Base-by-base conservation (phyloP, 805 yeast genomes). In the Wickerhamiella shivajii region DNA sequence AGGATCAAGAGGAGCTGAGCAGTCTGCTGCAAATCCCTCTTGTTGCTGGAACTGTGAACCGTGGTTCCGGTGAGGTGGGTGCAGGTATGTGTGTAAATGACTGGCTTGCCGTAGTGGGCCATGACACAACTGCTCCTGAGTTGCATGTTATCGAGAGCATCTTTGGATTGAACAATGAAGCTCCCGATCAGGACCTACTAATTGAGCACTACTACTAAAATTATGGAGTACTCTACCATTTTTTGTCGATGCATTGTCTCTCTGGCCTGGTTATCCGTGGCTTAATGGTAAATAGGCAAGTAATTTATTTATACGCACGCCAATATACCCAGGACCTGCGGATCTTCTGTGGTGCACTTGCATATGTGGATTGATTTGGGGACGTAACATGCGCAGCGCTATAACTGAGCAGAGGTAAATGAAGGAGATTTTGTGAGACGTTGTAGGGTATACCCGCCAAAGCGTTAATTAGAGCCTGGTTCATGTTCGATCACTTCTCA, bases 41-140 rank as follows among this genome's bases (percentile, higher is more conserved):
- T 44, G 98, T 90, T 31, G 98, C 99, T 5, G 99, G 99, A 59
- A 85, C 96, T 24, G 85, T 90, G 39, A 90, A 90, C 66, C 77
- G 98, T 59, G 99, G 99, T 60, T 81, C 95, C 18, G 62, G 93
- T 4, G 96, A 87, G 31, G 93, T 90, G 40, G 98, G 98, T 51
- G 97, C 96, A 29, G 99, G 99, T 47, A 74, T 90, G 74, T 97
- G 90, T 35, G 98, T 85, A 34, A 90, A 90, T 56, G 99, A 90
- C 63, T 90, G 96, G 92, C 65, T 87, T 45, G 92, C 97, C 19
- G 97, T 92, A 27, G 68, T 94, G 30, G 99, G 99, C 44, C 68
- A 81, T 47, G 97, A 90, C 61, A 90, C 98, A 38, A 85, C 99
- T 44, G 97, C 98, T 30, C 96, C 98, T 31, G 99, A 90, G 61